Base-by-base conservation (phyloP, 345 rosid genomes). In the Pistacia integerrima region DNA sequence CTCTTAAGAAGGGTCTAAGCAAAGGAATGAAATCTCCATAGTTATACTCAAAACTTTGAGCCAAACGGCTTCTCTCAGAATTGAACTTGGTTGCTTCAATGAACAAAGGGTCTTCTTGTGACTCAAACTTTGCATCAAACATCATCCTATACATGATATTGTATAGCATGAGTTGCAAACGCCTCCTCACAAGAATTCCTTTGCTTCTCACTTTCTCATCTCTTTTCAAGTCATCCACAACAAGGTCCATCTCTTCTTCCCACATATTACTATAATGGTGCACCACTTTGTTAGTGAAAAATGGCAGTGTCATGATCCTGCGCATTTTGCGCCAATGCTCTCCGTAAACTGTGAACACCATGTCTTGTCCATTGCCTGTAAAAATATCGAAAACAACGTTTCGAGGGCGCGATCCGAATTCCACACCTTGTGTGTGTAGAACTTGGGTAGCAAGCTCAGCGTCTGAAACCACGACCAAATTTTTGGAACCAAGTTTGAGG, bases 241-340 rank as follows among this genome's bases (percentile, higher is more conserved):
- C 94, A 1, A 78, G 13, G 13, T 88, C 92, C 88, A 87, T 88
- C 62, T 90, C 94, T 3, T 84, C 75, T 78, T 84, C 92, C 92
- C 94, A 90, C 90, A 83, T 84, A 8, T 20, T 55, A 11, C 89
- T 81, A 25, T 85, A 87, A 1, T 79, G 73, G 67, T 85, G 77
- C 76, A 88, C 91, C 4, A 90, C 93, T 63, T 86, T 90, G 86
- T 86, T 88, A 8, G 90, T 90, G 83, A 90, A 90, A 69, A 90
- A 90, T 0, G 90, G 93, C 12, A 90, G 80, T 0, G 91, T 88
- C 93, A 90, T 90, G 44, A 90, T 90, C 51, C 93, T 75, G 11
- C 90, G 79, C 93, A 90, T 90, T 60, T 86, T 88, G 22, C 91
- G 77, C 93, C 93, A 90, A 14, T 88, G 93, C 7, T 88, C 90